A percentile compares a stretch with the other conserved stretches of the same genome.
Conservation (phyloP, 2,329 filamentous ascomycete genomes). For the Nemania sp. region DNA sequence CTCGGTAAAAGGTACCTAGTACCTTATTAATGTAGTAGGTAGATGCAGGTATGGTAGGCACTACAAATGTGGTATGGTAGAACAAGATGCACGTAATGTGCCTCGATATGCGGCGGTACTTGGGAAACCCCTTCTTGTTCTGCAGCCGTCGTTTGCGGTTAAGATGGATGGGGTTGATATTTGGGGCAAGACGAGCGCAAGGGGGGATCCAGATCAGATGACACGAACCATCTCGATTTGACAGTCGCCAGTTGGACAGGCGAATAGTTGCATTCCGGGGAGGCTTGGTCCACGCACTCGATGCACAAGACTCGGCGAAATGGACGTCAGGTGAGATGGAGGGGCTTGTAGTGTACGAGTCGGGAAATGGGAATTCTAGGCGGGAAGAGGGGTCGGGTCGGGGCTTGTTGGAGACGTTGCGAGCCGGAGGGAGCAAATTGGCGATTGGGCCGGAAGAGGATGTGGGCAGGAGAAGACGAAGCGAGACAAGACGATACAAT, state of each 20-base stretch:
- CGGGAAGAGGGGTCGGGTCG: neutral
- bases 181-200: no score
- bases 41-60: no score
- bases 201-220: slow-evolving; percentile 19
- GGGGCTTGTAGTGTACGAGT: neutral
- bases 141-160: slow-evolving; percentile 27
- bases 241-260: neutral
- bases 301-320: slow-evolving; percentile 2
- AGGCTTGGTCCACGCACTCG: slow-evolving; percentile 8
- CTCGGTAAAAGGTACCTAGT: slow-evolving; percentile 1
- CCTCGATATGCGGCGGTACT: no score
- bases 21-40: no score
- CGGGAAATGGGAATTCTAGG: neutral
- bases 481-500: neutral
- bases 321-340: slow-evolving; percentile 22
- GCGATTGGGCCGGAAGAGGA: slow-evolving; percentile 16
- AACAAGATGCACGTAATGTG: neutral
- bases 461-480: neutral
- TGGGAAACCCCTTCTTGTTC: neutral
- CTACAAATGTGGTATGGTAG: no score
- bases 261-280: neutral
- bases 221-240: slow-evolving; percentile 2
- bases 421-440: slow-evolving; percentile 17
- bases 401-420: neutral
- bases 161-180: no score